Conservation (phyloP, 2,329 filamentous ascomycete species). For the Pseudogymnoascus sp. region DNA sequence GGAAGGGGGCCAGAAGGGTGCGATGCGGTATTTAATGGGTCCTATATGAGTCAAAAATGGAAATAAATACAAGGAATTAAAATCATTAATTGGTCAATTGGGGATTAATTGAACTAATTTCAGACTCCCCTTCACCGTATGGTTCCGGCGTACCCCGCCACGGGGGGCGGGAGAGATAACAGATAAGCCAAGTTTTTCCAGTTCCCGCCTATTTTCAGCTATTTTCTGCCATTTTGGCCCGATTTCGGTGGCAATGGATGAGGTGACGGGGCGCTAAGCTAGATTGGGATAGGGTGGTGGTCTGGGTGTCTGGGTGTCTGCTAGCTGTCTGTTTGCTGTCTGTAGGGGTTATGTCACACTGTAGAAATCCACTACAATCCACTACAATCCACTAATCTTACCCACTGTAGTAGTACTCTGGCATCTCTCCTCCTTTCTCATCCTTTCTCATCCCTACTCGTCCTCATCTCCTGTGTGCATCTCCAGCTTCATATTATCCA, state of each 20-base stretch:
- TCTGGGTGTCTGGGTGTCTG: background rate
- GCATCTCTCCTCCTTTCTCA: background rate
- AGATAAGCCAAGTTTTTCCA: background rate
- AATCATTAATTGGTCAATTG: conserved; percentile 1
- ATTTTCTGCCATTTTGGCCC: background rate
- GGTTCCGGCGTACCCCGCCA: conserved; percentile 5
- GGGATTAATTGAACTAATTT: background rate
- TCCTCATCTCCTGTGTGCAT: background rate
- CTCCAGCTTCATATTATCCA: background rate
- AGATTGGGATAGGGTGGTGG: background rate
- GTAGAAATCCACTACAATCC: background rate
- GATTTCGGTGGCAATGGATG: background rate
- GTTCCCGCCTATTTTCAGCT: background rate
- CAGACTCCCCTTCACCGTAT: background rate
- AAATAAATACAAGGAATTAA: background rate
- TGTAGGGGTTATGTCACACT: background rate
- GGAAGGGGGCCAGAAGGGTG: background rate
- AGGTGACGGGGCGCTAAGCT: background rate
- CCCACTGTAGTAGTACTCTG: background rate
- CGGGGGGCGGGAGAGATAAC: background rate
- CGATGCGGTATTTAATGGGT: conserved; percentile 1
- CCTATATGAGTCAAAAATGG: background rate
- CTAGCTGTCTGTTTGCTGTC: background rate
- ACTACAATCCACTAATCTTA: too few relatives aligned
- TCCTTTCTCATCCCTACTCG: background rate